Evolutionary conservation across 352 stramenopile species (phyloP), one percentile per base, ranked within the genome.

Genomic region (Globisporangium sylvaticum): DNA sequence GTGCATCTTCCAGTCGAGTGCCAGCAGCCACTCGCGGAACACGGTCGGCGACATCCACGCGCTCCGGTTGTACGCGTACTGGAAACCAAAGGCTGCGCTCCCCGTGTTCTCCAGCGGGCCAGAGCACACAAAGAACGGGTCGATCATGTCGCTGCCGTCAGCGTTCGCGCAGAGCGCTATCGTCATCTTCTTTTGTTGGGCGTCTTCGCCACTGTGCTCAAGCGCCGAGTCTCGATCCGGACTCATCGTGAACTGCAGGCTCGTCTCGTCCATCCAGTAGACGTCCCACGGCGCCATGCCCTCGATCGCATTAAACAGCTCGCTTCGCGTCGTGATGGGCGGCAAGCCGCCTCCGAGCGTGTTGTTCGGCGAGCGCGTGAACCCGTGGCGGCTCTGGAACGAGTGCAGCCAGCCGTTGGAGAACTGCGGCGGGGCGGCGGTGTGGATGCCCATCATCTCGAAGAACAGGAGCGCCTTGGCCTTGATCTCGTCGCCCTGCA

Each of bases 401-500:
- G 84, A 92, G 63, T 91, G 85, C 75, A 95, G 79, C 87, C 87
- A 95, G 1, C 87, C 87, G 67, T 95, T 95, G n/a, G 84, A 95
- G 64, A 95, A 95, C 69, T 91, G 82, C 39, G 84, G 86, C 52
- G 80, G 76, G 10, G 81, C 67, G 46, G 70, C 67, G 18, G 72
- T 70, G n/a, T 81, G 71, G 29, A 79, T 69, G 1, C 72, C 67
- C 78, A 94, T 75, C 18, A 90, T 63, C 32, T 88, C 84, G 62
- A 86, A 91, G 65, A 92, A 88, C 0, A 77, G 66, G 9, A 79
- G 81, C 44, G 82, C 86, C 66, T 91, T 90, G 65, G 85, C 76
- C 42, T 89, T 89, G 69, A 94, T 81, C 58, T 88, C 78, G 60
- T 94, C 86, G 25, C 86, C 86, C 5, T 85, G 83, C 37, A 94